These are phyloP conservation scores for Monoraphidium neglectum DNA, from an alignment of 139 green algal genomes.

Conservation along the genomic window DNA sequence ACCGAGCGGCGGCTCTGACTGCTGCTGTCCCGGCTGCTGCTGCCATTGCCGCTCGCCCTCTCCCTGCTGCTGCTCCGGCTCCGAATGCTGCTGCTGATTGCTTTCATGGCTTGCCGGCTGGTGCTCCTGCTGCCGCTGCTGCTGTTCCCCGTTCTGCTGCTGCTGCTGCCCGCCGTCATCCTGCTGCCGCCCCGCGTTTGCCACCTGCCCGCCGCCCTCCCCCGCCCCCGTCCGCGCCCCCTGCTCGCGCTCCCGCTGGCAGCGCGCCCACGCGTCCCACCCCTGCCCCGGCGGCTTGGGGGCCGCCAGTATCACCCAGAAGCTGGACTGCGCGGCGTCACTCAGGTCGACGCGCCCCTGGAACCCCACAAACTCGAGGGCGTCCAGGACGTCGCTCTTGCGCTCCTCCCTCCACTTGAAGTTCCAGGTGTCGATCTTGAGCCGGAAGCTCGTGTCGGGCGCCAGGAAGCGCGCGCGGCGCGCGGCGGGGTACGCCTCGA, in stretches of 20 bases:
- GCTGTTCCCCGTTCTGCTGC: neutral
- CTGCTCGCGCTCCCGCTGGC: too few species aligned
- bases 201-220: too few species aligned
- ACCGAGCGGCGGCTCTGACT: too few species aligned
- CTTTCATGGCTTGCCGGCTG: too few species aligned
- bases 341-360: conserved; percentile 19
- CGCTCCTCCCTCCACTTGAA: conserved; percentile 32
- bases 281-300: too few species aligned
- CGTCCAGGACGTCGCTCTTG: conserved; percentile 52
- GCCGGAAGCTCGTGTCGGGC: conserved; percentile 49
- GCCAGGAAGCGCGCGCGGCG: conserved; percentile 43
- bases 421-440: conserved; percentile 60
- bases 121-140: neutral
- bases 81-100: too few species aligned
- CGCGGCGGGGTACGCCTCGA: conserved; percentile 40
- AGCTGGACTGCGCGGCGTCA: conserved; percentile 43
- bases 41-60: neutral
- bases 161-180: too few species aligned
- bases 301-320: conserved; percentile 64
- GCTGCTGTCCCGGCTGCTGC: too few species aligned
- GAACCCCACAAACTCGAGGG: conserved; percentile 47
- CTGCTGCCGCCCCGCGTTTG: too few species aligned
- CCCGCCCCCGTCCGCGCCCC: too few species aligned
- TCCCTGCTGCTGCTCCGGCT: neutral
- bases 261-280: too few species aligned